phyloP scores from a whole-genome alignment of 495 filamentous ascomycete species.

The Daldinia bambusicola region DNA sequence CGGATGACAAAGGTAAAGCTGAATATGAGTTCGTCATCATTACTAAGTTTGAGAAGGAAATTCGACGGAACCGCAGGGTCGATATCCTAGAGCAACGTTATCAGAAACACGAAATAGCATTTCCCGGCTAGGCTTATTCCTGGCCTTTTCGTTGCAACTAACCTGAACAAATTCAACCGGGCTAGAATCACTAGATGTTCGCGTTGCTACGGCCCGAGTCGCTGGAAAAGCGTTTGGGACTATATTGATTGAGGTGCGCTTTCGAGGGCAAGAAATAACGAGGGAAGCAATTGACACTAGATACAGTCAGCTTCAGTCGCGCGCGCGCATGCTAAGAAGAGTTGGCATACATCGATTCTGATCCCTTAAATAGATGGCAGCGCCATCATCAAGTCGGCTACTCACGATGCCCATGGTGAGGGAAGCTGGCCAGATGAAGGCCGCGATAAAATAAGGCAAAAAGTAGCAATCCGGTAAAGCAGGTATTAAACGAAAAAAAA shows the following conservation, averaged over 20 bases:
- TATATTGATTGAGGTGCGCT: constrained; percentile 78
- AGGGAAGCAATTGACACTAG: constrained; percentile 87
- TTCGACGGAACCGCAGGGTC: constrained; percentile 72
- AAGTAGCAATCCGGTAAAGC: constrained; percentile 21
- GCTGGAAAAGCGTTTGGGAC: constrained; percentile 91
- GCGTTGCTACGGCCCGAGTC: constrained; percentile 78
- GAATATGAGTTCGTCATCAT: constrained; percentile 91
- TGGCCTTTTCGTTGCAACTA: constrained; percentile 37
- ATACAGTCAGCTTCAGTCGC: constrained; percentile 38
- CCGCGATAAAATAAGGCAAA: constrained; percentile 33
- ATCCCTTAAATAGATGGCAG: constrained; percentile 85
- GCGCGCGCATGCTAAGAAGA: constrained; percentile 36
- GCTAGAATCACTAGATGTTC: constrained; percentile 76
- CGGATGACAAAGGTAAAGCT: constrained; percentile 91
- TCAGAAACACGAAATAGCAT: constrained; percentile 28
- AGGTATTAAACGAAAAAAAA: constrained; percentile 18
- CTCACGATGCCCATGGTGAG: constrained; percentile 88
- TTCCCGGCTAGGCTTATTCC: constrained; percentile 4
- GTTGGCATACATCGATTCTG: constrained; percentile 79
- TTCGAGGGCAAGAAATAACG: constrained; percentile 78
- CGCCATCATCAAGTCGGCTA: constrained; percentile 89
- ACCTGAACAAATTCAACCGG: constrained; percentile 95
- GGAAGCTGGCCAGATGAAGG: constrained; percentile 37
- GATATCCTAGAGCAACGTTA: constrained; percentile 70
- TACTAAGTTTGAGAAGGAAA: constrained; percentile 86